These are phyloP conservation scores for Kurtzmaniella cleridarum DNA, from an alignment of 805 yeast species.

Conservation along the genomic window DNA sequence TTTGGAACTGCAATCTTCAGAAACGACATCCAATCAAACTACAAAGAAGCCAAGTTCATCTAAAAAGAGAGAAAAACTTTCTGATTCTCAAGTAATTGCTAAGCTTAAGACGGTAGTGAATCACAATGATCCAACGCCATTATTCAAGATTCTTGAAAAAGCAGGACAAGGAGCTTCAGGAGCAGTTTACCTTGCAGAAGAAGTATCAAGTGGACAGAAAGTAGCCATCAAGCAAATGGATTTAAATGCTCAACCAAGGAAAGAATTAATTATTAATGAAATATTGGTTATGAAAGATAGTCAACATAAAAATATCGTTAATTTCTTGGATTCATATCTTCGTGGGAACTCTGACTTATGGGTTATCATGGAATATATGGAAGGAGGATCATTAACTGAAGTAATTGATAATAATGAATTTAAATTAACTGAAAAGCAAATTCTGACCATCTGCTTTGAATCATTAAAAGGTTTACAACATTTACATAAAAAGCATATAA, in stretches of 20 bases:
- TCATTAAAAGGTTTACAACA: conserved; percentile 82
- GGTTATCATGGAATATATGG: conserved; percentile 99
- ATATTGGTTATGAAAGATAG: conserved; percentile 93
- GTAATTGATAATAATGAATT: conserved; percentile 79
- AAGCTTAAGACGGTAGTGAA: conserved; percentile 79
- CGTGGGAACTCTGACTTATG: conserved; percentile 79
- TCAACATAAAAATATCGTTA: conserved; percentile 87
- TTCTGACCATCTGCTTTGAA: conserved; percentile 91
- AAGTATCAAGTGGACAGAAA: conserved; percentile 50
- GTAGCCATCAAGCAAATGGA: conserved; percentile 98
- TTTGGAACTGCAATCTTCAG: conserved; percentile 5
- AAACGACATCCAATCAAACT: conserved; percentile 7
- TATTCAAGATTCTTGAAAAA: conserved; percentile 68
- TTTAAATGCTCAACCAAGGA: conserved; percentile 82
- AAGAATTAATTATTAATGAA: conserved; percentile 91
- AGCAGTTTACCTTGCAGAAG: conserved; percentile 82
- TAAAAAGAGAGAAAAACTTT: conserved; percentile 47
- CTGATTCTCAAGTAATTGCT: conserved; percentile 83
- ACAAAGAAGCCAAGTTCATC: conserved; percentile 34
- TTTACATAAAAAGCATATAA: conserved; percentile 85
- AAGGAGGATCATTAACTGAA: conserved; percentile 95
- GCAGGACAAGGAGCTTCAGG: conserved; percentile 99
- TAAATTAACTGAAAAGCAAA: conserved; percentile 86
- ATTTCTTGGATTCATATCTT: conserved; percentile 81
- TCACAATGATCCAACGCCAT: conserved; percentile 79